Evolutionary conservation across 2,329 filamentous ascomycete species (phyloP).

Genomic region (Capronia epimyces): DNA sequence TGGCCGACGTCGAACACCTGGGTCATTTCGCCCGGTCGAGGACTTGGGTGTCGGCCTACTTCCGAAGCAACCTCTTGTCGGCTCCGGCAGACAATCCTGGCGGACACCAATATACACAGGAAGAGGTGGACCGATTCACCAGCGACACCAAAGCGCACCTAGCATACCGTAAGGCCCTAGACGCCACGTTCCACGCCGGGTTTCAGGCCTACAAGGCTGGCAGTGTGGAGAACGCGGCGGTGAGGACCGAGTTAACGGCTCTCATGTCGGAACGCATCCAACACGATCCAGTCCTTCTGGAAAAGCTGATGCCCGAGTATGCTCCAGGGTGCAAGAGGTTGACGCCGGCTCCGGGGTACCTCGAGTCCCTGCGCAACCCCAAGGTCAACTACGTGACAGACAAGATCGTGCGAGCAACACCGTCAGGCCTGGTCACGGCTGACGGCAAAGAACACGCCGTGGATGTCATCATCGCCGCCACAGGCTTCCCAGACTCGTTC

Average conservation of each 20-base stretch:
- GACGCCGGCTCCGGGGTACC: slow-evolving; percentile 26
- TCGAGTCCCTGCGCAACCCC: slow-evolving; percentile 27
- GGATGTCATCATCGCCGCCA: slow-evolving; percentile 37
- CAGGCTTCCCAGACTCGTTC: slow-evolving; percentile 35
- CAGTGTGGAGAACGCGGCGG: too few relatives aligned
- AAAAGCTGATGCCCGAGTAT: slow-evolving; percentile 28
- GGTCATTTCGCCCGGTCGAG: slow-evolving; percentile 26
- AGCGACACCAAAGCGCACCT: too few relatives aligned
- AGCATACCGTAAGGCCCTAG: too few relatives aligned
- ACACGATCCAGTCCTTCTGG: slow-evolving; percentile 19
- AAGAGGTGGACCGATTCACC: too few relatives aligned
- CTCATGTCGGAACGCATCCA: slow-evolving; percentile 22
- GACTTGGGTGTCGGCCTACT: slow-evolving; percentile 26
- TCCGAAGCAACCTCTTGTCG: background rate
- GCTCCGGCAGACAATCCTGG: background rate
- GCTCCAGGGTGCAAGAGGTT: slow-evolving; percentile 25
- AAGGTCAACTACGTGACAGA: slow-evolving; percentile 27
- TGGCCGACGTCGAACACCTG: slow-evolving; percentile 34
- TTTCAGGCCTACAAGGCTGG: too few relatives aligned
- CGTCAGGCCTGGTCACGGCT: slow-evolving; percentile 29
- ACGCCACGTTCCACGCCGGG: too few relatives aligned
- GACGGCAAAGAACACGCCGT: slow-evolving; percentile 33
- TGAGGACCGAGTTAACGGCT: too few relatives aligned
- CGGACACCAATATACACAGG: slow-evolving; percentile 29
- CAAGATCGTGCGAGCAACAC: slow-evolving; percentile 21